Evolutionary conservation across 768 basidiomycete genomes (phyloP).

Genomic region (Russula dissimulans): DNA sequence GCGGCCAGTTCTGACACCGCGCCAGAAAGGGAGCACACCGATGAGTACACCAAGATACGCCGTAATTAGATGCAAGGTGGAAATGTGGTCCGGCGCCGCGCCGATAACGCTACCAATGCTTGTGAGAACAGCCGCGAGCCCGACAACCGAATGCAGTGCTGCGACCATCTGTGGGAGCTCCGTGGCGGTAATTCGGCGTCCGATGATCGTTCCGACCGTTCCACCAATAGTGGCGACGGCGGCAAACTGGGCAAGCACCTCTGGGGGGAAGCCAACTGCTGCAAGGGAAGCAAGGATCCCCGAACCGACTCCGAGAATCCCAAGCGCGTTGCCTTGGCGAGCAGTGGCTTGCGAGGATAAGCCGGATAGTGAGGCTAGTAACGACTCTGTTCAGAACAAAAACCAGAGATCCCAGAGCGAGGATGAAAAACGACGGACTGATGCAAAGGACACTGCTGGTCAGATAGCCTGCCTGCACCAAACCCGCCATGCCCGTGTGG

Average conservation of each 20-base stretch:
- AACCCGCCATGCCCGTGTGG: constrained; percentile 74
- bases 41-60: constrained; percentile 84
- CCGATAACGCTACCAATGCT: constrained; percentile 75
- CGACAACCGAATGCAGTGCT: constrained; percentile 81
- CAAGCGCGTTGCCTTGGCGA: constrained; percentile 81
- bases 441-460: constrained; percentile 84
- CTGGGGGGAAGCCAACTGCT: constrained; percentile 75
- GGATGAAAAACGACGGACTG: constrained; percentile 31
- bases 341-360: constrained; percentile 74
- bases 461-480: constrained; percentile 83
- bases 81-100: constrained; percentile 50
- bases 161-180: constrained; percentile 81
- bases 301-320: constrained; percentile 74
- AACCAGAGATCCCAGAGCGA: too few relatives aligned
- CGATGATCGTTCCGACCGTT: constrained; percentile 59
- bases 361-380: constrained; percentile 65
- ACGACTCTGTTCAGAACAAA: neutral
- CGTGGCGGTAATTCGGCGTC: constrained; percentile 76
- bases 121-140: constrained; percentile 82
- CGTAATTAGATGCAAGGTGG: constrained; percentile 68
- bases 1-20: neutral
- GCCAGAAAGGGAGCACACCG: constrained; percentile 34
- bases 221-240: constrained; percentile 70
- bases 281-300: constrained; percentile 74
- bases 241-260: constrained; percentile 69